Evolutionary conservation across 2,329 filamentous ascomycete genomes (phyloP), one percentile per base, ranked within the genome.

Genomic region (Microdochium paspali): DNA sequence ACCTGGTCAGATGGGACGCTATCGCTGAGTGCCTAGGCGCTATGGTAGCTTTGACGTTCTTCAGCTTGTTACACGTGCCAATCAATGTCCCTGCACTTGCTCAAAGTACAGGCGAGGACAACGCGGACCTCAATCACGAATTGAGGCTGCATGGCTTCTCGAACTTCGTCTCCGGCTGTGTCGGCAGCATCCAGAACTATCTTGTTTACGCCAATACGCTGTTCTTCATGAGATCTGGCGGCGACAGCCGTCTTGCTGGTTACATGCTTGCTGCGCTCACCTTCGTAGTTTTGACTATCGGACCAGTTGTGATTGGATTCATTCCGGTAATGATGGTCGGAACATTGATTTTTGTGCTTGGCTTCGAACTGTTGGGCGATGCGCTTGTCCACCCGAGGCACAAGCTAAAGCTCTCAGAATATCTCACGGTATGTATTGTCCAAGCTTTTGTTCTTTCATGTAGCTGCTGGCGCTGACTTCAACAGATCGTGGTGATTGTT

Each of bases 301-400:
- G 93, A 0, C 91, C 93, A 1, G 80, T 80, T 6, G 80, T 95
- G 50, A 93, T 98, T 57, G 91, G 91, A 1, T 97, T 82, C 59
- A 96, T 98, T 47, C 93, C 93, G 0, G 85, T 97, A 51, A 95
- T 95, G 82, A 90, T 98, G 65, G 93, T 98, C 3, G 93, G 90
- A 12, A 90, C 89, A 9, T 72, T 98, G 46, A 98, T 98, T 54
- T 98, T 95, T 62, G 80, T 95, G 51, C 80, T 98, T 13, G 93
- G 93, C 1, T 93, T 98, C 58, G 91, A 97, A 60, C 74, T 98
- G 26, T 75, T 97, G 50, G 71, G 87, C 49, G 93, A 98, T 64
- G 93, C 93, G 2, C 70, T 98, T 4, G 88, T 90, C 71, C 80
- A 87, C 49, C 94, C 93, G 0, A 87, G 88, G 62, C 90, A 90